Base-by-base conservation (phyloP, 345 rosid species). In the Dovyalis caffra region DNA sequence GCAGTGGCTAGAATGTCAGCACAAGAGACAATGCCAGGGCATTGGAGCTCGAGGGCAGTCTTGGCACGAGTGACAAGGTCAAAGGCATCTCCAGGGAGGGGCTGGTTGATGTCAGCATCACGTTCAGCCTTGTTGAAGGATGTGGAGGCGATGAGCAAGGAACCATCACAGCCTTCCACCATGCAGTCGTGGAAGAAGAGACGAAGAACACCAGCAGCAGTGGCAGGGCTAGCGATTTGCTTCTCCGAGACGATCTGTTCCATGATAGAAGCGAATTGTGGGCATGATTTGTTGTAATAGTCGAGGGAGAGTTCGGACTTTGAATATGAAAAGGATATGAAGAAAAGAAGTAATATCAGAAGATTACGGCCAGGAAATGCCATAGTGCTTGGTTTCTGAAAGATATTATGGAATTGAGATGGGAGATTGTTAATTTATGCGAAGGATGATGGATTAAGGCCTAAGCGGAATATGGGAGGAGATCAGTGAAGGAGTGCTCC, bases 131-230 rank as follows among this genome's bases (percentile, higher is more conserved):
- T 68, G 56, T 61, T 49, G 73, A 72, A 72, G 47, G 76, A 4
- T 33, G 37, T 65, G 70, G 76, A 64, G 71, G 77, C n/a, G 64
- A 65, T 34, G 37, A 66, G 77, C 64, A 65, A 15, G 33, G 71
- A 65, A 65, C 49, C 69, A 45, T 65, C 71, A 33, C 71, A 65
- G 37, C 77, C 77, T 15, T 74, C 71, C 0, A 74, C 53, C n/a
- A 66, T 49, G 71, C 77, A 74, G 64, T 74, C 77, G 71, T 74
- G 77, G 77, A 74, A 74, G 77, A 74, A 74, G 37, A 74, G 71
- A 53, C 77, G 77, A 37, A 74, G 53, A 21, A 69, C 56, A 53
- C 70, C 77, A 12, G 77, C 71, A 31, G 77, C 77, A 26, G 77
- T 66, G 71, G 49, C 25, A 5, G 77, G 77, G 65, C n/a, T 26